Percentiles rank a stretch among this genome's conserved stretches.
phyloP scores from a whole-genome alignment of 345 rosid genomes.

The Brassica napus region Da-Ae NC_063447.1:12826001-12826500 shows the following conservation, averaged over 20 bases:
- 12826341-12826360: slow-evolving; percentile 65
- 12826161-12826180: slow-evolving; percentile 52
- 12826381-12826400: slow-evolving; percentile 30
- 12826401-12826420: slow-evolving; percentile 32
- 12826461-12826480: slow-evolving; percentile 11
- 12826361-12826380: slow-evolving; percentile 41
- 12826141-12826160: slow-evolving; percentile 75
- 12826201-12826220: slow-evolving; percentile 55
- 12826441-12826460: slow-evolving; percentile 8
- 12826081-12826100: slow-evolving; percentile 45
- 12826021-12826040: slow-evolving; percentile 75
- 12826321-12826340: slow-evolving; percentile 85
- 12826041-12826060: slow-evolving; percentile 58
- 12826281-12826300: slow-evolving; percentile 41
- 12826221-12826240: slow-evolving; percentile 51
- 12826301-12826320: slow-evolving; percentile 56
- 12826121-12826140: slow-evolving; percentile 69
- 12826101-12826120: slow-evolving; percentile 48
- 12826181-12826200: slow-evolving; percentile 48
- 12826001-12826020: slow-evolving; percentile 83
- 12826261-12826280: slow-evolving; percentile 32
- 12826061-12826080: slow-evolving; percentile 65
- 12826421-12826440: slow-evolving; percentile 24
- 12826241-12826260: slow-evolving; percentile 32
- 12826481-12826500: slow-evolving; percentile 22